Conservation (phyloP, 2,329 filamentous ascomycete genomes). For the Trichoderma sp. region DNA sequence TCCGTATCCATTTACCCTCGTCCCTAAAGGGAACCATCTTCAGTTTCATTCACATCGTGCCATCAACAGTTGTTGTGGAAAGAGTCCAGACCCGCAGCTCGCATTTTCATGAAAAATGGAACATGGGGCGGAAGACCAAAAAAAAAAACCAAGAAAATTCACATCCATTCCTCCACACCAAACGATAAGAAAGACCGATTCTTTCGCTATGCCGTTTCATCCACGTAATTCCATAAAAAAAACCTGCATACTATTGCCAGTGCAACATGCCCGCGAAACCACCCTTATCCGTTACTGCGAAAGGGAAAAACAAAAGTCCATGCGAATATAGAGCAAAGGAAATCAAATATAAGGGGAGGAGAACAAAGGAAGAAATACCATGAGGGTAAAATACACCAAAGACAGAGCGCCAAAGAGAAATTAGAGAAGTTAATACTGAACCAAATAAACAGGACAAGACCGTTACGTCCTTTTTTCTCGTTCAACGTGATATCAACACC, state of each 20-base stretch:
- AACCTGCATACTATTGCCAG: conserved; percentile 3
- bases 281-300: neutral
- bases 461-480: conserved; percentile 17
- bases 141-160: neutral
- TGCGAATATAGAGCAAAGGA: neutral
- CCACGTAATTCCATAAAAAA: neutral
- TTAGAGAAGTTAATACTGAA: neutral
- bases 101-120: neutral
- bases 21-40: neutral
- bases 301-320: neutral
- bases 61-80: neutral
- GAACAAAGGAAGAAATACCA: conserved; percentile 19
- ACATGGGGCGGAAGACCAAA: neutral
- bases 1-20: neutral
- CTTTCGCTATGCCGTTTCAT: conserved; percentile 20
- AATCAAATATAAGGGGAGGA: neutral
- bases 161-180: neutral
- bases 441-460: conserved; percentile 10
- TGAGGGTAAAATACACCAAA: conserved; percentile 25
- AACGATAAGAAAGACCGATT: conserved; percentile 4
- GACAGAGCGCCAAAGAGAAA: conserved; percentile 14
- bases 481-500: conserved; percentile 20
- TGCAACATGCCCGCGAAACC: neutral
- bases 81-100: neutral
- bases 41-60: neutral